These are phyloP conservation scores for Sarocladiaceae sp. DNA, from an alignment of 2,329 filamentous ascomycete genomes.

Conservation along the genomic window DNA sequence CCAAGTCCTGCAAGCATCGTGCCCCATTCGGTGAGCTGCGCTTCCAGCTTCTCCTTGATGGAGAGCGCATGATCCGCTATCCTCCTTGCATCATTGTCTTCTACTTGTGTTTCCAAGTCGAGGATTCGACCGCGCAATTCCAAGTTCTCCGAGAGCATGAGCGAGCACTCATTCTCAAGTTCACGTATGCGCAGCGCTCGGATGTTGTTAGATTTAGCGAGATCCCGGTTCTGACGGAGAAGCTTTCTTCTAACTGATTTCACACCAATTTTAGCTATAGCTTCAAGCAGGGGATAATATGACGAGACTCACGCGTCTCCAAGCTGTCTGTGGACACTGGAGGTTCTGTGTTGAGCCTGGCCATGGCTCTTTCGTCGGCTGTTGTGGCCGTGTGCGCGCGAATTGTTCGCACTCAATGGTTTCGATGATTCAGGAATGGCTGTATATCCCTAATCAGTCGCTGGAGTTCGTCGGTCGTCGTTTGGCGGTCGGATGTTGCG, in stretches of 20 bases:
- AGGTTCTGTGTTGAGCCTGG: constrained; percentile 73
- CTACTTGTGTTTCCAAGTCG: constrained; percentile 62
- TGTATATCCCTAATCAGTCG: too few relatives aligned
- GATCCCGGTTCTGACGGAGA: constrained; percentile 78
- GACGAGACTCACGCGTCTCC: constrained; percentile 59
- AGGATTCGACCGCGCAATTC: constrained; percentile 67
- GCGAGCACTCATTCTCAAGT: constrained; percentile 71
- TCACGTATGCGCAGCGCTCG: constrained; percentile 73
- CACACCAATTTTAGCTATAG: background rate
- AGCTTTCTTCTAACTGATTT: constrained; percentile 71
- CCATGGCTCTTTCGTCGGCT: constrained; percentile 51
- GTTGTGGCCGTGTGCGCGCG: constrained; percentile 19
- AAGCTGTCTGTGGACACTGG: constrained; percentile 63
- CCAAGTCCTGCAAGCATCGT: constrained; percentile 64
- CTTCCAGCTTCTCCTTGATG: constrained; percentile 68
- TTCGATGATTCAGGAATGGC: too few relatives aligned
- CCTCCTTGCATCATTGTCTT: constrained; percentile 54
- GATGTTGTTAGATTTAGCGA: constrained; percentile 72
- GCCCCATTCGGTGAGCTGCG: constrained; percentile 67
- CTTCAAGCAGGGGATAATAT: constrained; percentile 15
- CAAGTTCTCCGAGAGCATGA: constrained; percentile 75
- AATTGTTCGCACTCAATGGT: too few relatives aligned
- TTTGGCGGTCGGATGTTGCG: background rate
- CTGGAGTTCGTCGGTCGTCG: background rate
- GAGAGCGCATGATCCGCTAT: constrained; percentile 62